Percentiles rank a stretch among this genome's conserved stretches.
These are phyloP conservation scores for Pestalotiopsis sp. DNA, from an alignment of 2,329 filamentous ascomycete genomes.

Conservation along the genomic window DNA sequence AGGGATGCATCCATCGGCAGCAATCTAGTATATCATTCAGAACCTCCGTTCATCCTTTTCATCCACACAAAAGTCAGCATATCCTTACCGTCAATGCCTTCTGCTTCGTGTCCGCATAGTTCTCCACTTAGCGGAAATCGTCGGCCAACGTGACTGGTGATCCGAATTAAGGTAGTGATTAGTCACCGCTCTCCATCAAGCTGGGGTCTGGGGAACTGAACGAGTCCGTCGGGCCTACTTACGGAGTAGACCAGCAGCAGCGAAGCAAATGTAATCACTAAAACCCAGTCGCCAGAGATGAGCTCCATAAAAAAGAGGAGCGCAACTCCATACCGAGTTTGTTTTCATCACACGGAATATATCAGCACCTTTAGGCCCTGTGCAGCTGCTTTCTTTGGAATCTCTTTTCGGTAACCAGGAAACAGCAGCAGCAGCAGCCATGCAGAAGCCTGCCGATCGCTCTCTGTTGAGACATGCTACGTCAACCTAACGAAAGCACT, in stretches of 20 bases:
- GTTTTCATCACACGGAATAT: neutral
- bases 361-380: neutral
- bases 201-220: neutral
- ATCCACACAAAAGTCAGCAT: neutral
- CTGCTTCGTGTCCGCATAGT: neutral
- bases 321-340: neutral
- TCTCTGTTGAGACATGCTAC: neutral
- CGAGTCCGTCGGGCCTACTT: neutral
- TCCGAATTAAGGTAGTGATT: neutral
- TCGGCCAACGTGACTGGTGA: neutral
- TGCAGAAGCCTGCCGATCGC: neutral
- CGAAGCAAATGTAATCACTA: neutral
- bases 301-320: neutral
- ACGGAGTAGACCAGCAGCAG: neutral
- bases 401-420: neutral
- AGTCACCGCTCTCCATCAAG: neutral
- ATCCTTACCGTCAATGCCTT: neutral
- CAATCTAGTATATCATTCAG: neutral
- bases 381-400: neutral
- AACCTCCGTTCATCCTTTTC: neutral
- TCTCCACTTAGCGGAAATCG: neutral
- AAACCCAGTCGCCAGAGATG: neutral
- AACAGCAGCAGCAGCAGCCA: neutral
- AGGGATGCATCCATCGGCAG: neutral
- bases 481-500: neutral